A percentile compares a stretch with the other conserved stretches of the same genome.
Evolutionary conservation across 495 filamentous ascomycete genomes (phyloP).

Genomic region (Chaetomium cochliodes): DNA sequence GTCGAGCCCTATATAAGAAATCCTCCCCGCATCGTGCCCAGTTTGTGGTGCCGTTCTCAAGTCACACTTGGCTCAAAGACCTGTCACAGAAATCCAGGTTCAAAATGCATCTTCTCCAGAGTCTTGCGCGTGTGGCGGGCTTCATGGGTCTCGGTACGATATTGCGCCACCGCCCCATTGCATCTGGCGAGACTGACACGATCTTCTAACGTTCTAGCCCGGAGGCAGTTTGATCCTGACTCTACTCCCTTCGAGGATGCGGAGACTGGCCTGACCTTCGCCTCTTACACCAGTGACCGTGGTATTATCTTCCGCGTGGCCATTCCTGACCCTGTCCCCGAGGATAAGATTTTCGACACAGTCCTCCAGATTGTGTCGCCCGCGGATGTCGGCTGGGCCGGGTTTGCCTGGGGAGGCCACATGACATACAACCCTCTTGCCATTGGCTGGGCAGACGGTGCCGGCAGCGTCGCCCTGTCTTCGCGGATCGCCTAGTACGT

Average conservation of each 20-base stretch:
- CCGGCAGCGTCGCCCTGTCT: conserved; percentile 38
- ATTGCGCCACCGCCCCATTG: not conserved
- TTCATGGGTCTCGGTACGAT: conserved; percentile 33
- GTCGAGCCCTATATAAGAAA: conserved; percentile 20
- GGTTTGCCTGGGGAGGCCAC: conserved; percentile 47
- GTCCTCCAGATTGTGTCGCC: conserved; percentile 45
- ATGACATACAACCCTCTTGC: conserved; percentile 51
- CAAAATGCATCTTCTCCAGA: conserved; percentile 32
- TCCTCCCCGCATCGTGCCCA: conserved; percentile 8
- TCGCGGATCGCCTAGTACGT: conserved; percentile 48
- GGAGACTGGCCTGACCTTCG: conserved; percentile 45
- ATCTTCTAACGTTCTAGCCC: conserved; percentile 9
- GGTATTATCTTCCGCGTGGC: conserved; percentile 44
- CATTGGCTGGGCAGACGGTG: conserved; percentile 45
- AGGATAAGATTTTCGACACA: conserved; percentile 40
- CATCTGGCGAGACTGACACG: not conserved
- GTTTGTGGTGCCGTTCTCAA: not conserved
- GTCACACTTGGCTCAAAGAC: not conserved
- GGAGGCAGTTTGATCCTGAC: conserved; percentile 38
- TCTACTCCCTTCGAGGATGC: conserved; percentile 37
- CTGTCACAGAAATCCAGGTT: not conserved
- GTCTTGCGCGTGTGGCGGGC: conserved; percentile 23
- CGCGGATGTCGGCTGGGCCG: conserved; percentile 44
- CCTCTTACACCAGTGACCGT: conserved; percentile 41
- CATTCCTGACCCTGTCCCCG: conserved; percentile 38